phyloP scores from a whole-genome alignment of 2,329 filamentous ascomycete genomes.

The Pyricularia sp. region DNA sequence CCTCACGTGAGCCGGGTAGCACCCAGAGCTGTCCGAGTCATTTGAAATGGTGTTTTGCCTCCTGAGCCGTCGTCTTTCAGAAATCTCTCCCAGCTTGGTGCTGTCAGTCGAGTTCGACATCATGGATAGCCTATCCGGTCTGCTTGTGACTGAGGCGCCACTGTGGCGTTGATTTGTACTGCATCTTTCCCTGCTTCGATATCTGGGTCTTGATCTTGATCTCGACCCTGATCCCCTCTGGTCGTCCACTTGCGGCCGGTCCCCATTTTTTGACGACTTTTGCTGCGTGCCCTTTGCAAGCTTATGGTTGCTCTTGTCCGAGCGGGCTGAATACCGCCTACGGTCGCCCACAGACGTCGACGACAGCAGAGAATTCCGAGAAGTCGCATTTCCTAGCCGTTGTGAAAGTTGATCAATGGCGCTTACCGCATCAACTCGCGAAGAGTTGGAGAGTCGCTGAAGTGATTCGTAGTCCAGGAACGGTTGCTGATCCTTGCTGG shows the following conservation, averaged over 20 bases:
- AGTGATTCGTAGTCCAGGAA: constrained; percentile 36
- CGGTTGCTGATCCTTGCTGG: constrained; percentile 21
- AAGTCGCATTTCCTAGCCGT: constrained; percentile 17
- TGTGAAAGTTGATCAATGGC: constrained; percentile 38
- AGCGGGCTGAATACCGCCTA: not conserved
- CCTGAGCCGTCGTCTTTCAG: constrained; percentile 16
- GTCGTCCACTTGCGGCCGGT: not conserved
- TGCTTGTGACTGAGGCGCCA: constrained; percentile 2
- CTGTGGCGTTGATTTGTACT: not conserved
- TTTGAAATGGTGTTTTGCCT: constrained; percentile 7
- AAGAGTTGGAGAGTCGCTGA: constrained; percentile 34
- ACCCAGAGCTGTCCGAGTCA: constrained; percentile 12
- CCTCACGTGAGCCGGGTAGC: constrained; percentile 14
- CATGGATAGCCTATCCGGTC: constrained; percentile 19
- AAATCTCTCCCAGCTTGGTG: constrained; percentile 25
- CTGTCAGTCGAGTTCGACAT: constrained; percentile 21
- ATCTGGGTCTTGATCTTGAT: not conserved
- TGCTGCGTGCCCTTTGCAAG: not conserved
- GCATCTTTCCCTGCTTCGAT: not conserved
- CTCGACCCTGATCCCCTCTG: not conserved
- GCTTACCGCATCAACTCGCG: constrained; percentile 36
- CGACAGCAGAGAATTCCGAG: constrained; percentile 11
- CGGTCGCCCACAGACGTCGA: constrained; percentile 1
- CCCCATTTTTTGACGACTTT: not conserved
- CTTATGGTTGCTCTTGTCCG: not conserved